Conservation (phyloP, 257 asterid species). For the Nicotiana tabacum region DNA sequence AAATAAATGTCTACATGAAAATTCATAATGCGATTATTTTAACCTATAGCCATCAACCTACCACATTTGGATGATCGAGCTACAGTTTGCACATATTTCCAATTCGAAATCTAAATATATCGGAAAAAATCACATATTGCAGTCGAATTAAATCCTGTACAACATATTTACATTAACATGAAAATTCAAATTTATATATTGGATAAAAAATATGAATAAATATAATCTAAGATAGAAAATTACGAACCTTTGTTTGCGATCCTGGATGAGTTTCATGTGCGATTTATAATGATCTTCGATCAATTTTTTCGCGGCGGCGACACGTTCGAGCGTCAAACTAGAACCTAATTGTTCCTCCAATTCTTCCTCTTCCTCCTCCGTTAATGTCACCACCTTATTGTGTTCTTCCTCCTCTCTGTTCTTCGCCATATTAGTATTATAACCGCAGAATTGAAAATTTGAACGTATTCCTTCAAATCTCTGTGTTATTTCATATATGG, state of each 20-base stretch:
- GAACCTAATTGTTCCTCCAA: slow-evolving; percentile 47
- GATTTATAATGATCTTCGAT: slow-evolving; percentile 73
- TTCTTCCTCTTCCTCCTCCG: slow-evolving; percentile 29
- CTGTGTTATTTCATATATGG: too few species aligned
- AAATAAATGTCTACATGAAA: neutral
- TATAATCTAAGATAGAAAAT: too few species aligned
- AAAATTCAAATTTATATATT: neutral
- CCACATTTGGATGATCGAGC: neutral
- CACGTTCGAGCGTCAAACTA: slow-evolving; percentile 62
- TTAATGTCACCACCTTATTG: slow-evolving; percentile 15
- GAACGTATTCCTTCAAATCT: too few species aligned
- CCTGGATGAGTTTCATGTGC: slow-evolving; percentile 59
- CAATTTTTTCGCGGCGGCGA: slow-evolving; percentile 75
- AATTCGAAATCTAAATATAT: neutral
- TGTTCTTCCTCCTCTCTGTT: slow-evolving; percentile 22
- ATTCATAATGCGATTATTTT: neutral
- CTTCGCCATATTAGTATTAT: neutral
- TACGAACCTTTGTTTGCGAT: slow-evolving; percentile 33
- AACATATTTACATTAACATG: neutral
- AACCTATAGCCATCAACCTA: neutral
- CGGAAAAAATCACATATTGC: neutral
- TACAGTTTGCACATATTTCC: neutral
- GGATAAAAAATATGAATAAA: too few species aligned
- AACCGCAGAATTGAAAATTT: neutral
- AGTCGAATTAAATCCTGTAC: neutral